Conservation (phyloP, 495 filamentous ascomycete genomes). For the Penicillium samsonianum region DNA sequence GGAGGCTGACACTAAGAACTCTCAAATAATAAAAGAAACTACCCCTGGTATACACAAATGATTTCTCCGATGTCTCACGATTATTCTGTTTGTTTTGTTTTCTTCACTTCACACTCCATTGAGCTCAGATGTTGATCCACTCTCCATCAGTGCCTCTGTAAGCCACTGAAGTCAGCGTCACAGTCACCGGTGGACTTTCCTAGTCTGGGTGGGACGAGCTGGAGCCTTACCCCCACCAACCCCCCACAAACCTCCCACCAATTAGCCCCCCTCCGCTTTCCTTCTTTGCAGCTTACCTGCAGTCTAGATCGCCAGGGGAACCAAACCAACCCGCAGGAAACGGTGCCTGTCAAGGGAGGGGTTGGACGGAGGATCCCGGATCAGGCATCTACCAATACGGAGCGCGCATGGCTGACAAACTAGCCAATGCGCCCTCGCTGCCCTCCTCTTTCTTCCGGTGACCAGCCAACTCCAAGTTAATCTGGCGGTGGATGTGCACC, state of each 20-base stretch:
- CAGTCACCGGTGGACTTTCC: conserved; percentile 15
- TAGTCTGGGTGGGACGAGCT: conserved; percentile 3
- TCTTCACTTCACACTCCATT: neutral
- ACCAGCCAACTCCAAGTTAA: conserved; percentile 83
- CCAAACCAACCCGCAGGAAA: neutral
- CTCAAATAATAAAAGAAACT: conserved; percentile 9
- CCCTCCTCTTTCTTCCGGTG: conserved; percentile 75
- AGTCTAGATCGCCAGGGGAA: conserved; percentile 16
- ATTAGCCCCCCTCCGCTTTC: neutral
- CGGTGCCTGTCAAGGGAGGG: conserved; percentile 10
- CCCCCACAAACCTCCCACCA: too few species aligned
- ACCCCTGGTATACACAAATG: conserved; percentile 19
- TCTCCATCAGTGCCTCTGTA: neutral
- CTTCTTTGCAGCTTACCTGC: conserved; percentile 9
- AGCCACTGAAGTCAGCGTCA: conserved; percentile 22
- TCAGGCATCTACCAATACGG: conserved; percentile 60
- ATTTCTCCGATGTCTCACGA: conserved; percentile 9
- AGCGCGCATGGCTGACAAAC: conserved; percentile 68
- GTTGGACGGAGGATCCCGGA: neutral
- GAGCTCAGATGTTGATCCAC: conserved; percentile 13
- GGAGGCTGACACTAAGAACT: neutral
- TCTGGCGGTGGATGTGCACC: conserved; percentile 89
- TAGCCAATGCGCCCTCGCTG: conserved; percentile 54
- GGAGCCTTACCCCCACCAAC: neutral
- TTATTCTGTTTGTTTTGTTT: conserved; percentile 10